Evolutionary conservation across 139 green algal species (phyloP).

Genomic region (Desmodesmus armatus): DNA sequence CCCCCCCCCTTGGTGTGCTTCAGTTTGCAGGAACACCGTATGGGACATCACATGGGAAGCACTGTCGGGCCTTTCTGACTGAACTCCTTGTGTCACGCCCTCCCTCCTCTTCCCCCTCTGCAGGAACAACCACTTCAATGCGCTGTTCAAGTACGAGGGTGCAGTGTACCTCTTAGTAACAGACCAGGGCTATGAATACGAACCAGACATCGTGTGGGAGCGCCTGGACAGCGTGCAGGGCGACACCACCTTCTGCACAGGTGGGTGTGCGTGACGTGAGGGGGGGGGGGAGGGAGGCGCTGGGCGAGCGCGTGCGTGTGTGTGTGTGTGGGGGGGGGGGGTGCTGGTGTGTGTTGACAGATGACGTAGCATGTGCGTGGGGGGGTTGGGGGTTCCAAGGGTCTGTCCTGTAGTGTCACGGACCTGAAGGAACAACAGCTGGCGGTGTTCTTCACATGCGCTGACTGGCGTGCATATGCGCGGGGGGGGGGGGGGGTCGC

Average conservation of each 20-base stretch:
- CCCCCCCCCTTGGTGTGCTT: too few relatives aligned
- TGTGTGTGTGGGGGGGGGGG: too few relatives aligned
- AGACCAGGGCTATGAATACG: constrained; percentile 73
- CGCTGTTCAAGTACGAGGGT: constrained; percentile 80
- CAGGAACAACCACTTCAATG: constrained; percentile 97
- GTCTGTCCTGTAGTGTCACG: background rate
- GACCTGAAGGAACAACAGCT: constrained; percentile 13
- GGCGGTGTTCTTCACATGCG: constrained; percentile 60
- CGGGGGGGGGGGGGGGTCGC: too few relatives aligned
- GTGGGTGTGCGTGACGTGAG: background rate
- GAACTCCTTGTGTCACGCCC: background rate
- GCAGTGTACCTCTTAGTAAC: constrained; percentile 92
- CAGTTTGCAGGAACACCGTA: background rate
- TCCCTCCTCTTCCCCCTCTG: background rate
- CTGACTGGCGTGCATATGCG: too few relatives aligned
- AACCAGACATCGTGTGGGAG: constrained; percentile 93
- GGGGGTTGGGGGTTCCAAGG: too few relatives aligned
- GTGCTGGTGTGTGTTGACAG: too few relatives aligned
- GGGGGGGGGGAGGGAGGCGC: too few relatives aligned
- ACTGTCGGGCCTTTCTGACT: background rate
- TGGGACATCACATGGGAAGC: background rate
- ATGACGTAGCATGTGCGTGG: too few relatives aligned
- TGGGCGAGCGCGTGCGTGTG: too few relatives aligned
- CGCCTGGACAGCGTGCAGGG: constrained; percentile 75
- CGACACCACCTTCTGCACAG: constrained; percentile 76